Conservation (phyloP, 2,329 filamentous ascomycete species). For the Gyromitra esculenta region DNA sequence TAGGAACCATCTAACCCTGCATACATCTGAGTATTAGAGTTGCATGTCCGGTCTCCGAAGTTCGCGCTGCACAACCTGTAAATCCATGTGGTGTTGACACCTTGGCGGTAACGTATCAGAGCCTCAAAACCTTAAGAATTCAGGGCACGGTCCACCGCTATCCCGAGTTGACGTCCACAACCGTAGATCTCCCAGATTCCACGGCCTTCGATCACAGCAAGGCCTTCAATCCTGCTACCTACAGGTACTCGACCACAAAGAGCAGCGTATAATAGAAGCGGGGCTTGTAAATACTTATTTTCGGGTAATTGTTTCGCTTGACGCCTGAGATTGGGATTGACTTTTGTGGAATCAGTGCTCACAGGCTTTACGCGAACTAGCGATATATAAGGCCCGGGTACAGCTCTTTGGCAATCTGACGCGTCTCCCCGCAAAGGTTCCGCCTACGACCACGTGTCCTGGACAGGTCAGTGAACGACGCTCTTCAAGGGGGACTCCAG, state of each 20-base stretch:
- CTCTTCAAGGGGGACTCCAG: background rate
- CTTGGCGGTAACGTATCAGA: slow-evolving; percentile 40
- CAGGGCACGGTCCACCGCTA: slow-evolving; percentile 11
- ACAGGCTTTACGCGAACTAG: slow-evolving; percentile 14
- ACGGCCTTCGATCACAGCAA: slow-evolving; percentile 36
- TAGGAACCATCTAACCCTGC: background rate
- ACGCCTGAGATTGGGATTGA: background rate
- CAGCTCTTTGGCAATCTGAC: slow-evolving; percentile 26
- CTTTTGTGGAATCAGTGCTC: slow-evolving; percentile 12
- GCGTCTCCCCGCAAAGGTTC: slow-evolving; percentile 24
- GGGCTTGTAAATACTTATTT: slow-evolving; percentile 10
- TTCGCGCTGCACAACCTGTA: background rate
- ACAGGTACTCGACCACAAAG: background rate
- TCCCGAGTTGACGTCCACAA: slow-evolving; percentile 2
- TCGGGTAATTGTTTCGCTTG: background rate
- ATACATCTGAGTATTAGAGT: slow-evolving; percentile 5
- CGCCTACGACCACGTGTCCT: slow-evolving; percentile 43
- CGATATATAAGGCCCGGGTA: slow-evolving; percentile 12
- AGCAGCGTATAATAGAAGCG: background rate
- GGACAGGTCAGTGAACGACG: background rate
- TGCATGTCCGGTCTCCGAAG: slow-evolving; percentile 17
- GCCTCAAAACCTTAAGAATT: slow-evolving; percentile 45
- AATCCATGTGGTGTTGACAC: slow-evolving; percentile 33
- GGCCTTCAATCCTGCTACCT: slow-evolving; percentile 8
- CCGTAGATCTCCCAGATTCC: slow-evolving; percentile 41